These are phyloP conservation scores for Podila horticola DNA, from an alignment of 192 early-diverging fungal species.

Conservation along the genomic window DNA sequence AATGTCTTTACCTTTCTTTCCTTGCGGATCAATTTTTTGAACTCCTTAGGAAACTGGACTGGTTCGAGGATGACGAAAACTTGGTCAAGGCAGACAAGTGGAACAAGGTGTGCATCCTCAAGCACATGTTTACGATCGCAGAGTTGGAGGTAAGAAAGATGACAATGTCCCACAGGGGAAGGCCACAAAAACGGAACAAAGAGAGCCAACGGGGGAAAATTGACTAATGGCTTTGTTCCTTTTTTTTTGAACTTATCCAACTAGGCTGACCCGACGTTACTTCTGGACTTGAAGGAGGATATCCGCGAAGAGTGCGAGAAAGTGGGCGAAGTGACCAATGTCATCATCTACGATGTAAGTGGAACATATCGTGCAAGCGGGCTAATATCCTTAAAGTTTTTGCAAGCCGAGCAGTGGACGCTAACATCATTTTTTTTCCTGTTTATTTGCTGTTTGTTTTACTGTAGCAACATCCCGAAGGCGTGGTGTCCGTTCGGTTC, in stretches of 20 bases:
- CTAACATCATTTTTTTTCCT: background rate
- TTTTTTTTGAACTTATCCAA: background rate
- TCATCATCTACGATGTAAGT: conserved; percentile 94
- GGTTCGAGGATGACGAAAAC: conserved; percentile 80
- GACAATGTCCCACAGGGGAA: background rate
- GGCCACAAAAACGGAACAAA: too few species aligned
- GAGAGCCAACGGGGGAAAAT: too few species aligned
- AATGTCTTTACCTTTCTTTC: background rate
- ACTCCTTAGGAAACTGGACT: conserved; percentile 82
- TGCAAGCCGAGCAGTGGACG: too few species aligned
- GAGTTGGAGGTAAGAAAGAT: conserved; percentile 80
- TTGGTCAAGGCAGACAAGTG: conserved; percentile 79
- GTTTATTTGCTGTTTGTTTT: background rate
- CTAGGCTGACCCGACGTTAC: conserved; percentile 82
- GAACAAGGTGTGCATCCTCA: conserved; percentile 87
- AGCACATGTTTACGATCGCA: conserved; percentile 92
- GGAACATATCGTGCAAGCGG: too few species aligned
- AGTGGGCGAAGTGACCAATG: conserved; percentile 93
- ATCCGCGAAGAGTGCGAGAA: conserved; percentile 94
- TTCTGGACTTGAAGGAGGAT: conserved; percentile 95
- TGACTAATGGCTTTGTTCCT: background rate
- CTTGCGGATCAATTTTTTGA: background rate
- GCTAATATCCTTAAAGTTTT: too few species aligned
- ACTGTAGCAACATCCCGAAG: conserved; percentile 75
- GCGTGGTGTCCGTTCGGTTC: conserved; percentile 90